Percentiles rank a stretch among this genome's conserved stretches.
These are phyloP conservation scores for Aspergillus alliaceus DNA, from an alignment of 2,329 filamentous ascomycete genomes.

Conservation along the genomic window DNA sequence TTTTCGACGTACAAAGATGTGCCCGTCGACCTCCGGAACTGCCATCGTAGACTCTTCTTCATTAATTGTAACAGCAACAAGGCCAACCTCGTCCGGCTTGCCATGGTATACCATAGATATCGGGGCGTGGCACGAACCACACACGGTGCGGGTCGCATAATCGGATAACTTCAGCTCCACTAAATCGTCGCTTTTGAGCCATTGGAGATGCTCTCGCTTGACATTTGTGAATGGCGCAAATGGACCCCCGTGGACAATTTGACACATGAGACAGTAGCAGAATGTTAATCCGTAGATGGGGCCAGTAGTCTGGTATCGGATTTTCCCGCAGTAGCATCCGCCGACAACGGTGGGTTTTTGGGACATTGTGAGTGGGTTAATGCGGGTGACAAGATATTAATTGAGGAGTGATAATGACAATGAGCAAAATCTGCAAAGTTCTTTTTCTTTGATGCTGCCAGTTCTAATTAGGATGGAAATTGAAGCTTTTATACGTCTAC, in stretches of 20 bases:
- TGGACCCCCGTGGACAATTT: conserved; percentile 1
- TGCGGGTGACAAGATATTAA: too few relatives aligned
- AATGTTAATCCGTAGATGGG: conserved; percentile 3
- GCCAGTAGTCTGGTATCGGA: background rate
- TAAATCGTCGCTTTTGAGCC: background rate
- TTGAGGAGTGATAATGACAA: too few relatives aligned
- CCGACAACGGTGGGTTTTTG: background rate
- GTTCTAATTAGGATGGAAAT: too few relatives aligned
- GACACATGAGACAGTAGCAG: conserved; percentile 7
- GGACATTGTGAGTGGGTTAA: too few relatives aligned
- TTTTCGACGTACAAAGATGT: background rate
- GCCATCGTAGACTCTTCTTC: background rate
- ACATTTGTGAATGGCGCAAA: conserved; percentile 2
- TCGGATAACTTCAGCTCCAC: background rate
- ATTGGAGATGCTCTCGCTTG: background rate
- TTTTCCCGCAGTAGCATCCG: conserved; percentile 2
- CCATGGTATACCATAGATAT: conserved; percentile 3
- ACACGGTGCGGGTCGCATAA: background rate
- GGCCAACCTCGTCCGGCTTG: background rate
- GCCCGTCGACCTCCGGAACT: background rate
- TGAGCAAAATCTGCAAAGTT: too few relatives aligned
- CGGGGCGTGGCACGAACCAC: background rate
- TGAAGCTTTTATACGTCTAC: too few relatives aligned
- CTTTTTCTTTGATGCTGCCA: too few relatives aligned
- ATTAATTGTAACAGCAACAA: conserved; percentile 3